Base-by-base conservation (phyloP, 108 stramenopile genomes). In the Nitzschia sp. region DNA sequence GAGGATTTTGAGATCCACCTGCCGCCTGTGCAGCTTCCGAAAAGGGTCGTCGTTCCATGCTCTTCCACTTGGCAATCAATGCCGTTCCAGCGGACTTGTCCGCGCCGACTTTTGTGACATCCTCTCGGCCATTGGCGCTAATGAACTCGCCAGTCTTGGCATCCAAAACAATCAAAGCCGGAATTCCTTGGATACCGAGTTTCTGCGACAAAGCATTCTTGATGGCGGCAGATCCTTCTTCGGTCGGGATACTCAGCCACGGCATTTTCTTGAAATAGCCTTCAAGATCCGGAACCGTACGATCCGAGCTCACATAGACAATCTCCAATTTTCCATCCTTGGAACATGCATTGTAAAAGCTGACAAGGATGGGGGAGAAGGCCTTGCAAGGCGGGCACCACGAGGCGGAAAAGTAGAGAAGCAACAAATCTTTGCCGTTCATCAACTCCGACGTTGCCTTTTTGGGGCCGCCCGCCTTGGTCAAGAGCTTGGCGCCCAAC, bases 191-290 rank as follows among this genome's bases (percentile, higher is more conserved):
- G 21, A 80, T 86, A 58, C 84, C 68, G 28, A 92, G 64, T 44
- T 38, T 69, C 29, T 84, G 60, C 1, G 86, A 80, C 57, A 92
- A 48, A 16, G 78, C 79, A 23, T 67, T 58, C 64, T 89, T 86
- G 54, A 83, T 74, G 56, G 59, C 23, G 16, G 81, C 69, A 53
- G 79, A 56, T 56, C 77, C 74, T 48, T 75, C 4, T 45, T 57
- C 54, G 21, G 59, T 8, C 0, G 78, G 67, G 41, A 92, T 64
- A 35, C 85, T 68, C 65, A 88, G 45, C 80, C 85, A 92, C 0
- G 91, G 91, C 91, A 89, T 92, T 53, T 81, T 86, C 16, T 45
- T 58, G 74, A 73, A 79, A 47, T 91, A 91, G 31, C 58, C 82
- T 41, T 75, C 69, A 63, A 91, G 89, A 3, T 80, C 64, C 26